Evolutionary conservation across 192 early-diverging fungal genomes (phyloP).

Genomic region (Coemansia sp.): DNA sequence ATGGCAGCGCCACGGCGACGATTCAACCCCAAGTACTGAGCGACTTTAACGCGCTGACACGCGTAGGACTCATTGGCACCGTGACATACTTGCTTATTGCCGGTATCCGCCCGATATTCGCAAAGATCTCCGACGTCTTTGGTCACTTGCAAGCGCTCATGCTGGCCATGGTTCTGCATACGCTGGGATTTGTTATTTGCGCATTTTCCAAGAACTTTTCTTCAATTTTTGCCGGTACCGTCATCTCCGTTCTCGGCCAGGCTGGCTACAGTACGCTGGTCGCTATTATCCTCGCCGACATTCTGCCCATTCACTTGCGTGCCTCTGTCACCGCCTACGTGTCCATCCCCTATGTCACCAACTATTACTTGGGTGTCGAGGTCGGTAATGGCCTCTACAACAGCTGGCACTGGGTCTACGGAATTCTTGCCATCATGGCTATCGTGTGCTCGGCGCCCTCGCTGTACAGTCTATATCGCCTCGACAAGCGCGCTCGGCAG

Average conservation of each 20-base stretch:
- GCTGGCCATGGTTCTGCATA: constrained; percentile 29
- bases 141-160: constrained; percentile 32
- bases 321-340: constrained; percentile 35
- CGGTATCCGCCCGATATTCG: constrained; percentile 37
- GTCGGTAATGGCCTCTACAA: constrained; percentile 24
- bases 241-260: constrained; percentile 44
- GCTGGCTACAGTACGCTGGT: constrained; percentile 48
- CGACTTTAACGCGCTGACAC: constrained; percentile 44
- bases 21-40: constrained; percentile 42
- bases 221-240: constrained; percentile 41
- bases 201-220: constrained; percentile 33
- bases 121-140: constrained; percentile 43
- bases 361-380: constrained; percentile 51
- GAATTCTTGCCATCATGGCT: constrained; percentile 34
- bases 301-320: constrained; percentile 44
- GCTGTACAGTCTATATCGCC: constrained; percentile 16
- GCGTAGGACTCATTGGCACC: constrained; percentile 22
- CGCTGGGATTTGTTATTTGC: constrained; percentile 35
- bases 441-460: constrained; percentile 38
- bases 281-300: constrained; percentile 42
- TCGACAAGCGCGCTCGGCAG: constrained; percentile 31
- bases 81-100: constrained; percentile 44
- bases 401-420: constrained; percentile 54
- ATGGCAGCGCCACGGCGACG: constrained; percentile 35
- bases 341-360: constrained; percentile 43